phyloP scores from a whole-genome alignment of 2,329 filamentous ascomycete genomes.

The Sarocladium oryzae region DNA sequence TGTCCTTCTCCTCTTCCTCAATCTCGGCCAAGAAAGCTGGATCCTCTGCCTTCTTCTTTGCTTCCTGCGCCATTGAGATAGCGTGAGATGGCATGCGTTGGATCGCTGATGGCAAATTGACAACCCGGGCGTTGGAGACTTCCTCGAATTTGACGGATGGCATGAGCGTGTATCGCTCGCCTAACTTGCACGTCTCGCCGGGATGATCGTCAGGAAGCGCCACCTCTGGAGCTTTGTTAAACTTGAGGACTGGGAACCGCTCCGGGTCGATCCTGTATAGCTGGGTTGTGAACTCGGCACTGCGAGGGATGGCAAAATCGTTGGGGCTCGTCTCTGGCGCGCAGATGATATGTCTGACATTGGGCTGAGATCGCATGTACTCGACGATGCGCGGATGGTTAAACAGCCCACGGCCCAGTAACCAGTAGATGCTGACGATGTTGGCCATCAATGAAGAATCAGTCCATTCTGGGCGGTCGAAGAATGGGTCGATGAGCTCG shows the following conservation, averaged over 20 bases:
- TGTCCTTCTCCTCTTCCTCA: constrained; percentile 49
- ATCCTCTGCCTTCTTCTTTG: constrained; percentile 33
- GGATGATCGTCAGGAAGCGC: constrained; percentile 4
- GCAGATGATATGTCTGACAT: constrained; percentile 70
- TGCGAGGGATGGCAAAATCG: constrained; percentile 62
- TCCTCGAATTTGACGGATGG: constrained; percentile 13
- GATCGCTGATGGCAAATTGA: constrained; percentile 25
- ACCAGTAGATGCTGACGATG: constrained; percentile 71
- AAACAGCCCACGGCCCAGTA: constrained; percentile 63
- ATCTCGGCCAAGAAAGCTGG: constrained; percentile 42
- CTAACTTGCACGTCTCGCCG: not conserved
- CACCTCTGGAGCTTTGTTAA: constrained; percentile 44
- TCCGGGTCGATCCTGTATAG: constrained; percentile 66
- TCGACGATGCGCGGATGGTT: constrained; percentile 54
- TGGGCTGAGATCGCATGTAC: constrained; percentile 59
- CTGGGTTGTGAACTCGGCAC: constrained; percentile 59
- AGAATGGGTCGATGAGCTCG: constrained; percentile 63
- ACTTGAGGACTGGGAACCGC: constrained; percentile 64
- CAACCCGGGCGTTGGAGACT: constrained; percentile 20
- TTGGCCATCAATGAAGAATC: constrained; percentile 58
- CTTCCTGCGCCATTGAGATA: constrained; percentile 38
- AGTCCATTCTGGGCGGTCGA: constrained; percentile 67
- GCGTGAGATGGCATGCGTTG: constrained; percentile 24
- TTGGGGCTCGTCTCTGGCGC: constrained; percentile 70
- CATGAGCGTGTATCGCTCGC: not conserved